Evolutionary conservation across 768 basidiomycete species (phyloP), one percentile per base, ranked within the genome.

Genomic region (Coprinellus micaceus): DNA sequence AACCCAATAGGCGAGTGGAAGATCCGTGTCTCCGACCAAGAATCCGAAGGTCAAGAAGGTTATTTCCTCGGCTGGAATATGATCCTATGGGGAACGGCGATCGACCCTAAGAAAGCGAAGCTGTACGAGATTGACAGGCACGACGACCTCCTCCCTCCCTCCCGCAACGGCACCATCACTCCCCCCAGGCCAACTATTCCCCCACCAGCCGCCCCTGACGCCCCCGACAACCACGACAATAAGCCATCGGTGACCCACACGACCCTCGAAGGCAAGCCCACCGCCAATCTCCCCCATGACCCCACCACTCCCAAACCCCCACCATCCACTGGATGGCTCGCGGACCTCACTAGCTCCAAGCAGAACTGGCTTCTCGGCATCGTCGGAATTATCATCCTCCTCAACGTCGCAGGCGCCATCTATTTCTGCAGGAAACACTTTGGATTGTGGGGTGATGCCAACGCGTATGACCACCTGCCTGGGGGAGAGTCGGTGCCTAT

Each of bases 1-100:
- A 78, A 91, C 69, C 88, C 94, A 0, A 67, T 91, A 26, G 96
- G 96, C 9, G 80, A 85, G n/a, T 99, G 96, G 96, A 92, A 83
- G 0, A 83, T 99, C 56, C 81, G 71, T 30, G 91, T 99, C 13
- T 83, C 82, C 25, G 97, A 99, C 64, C 86, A 88, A 63, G 74
- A 75, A 43, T 83, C 82, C 26, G 61, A 66, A 21, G 69, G 67
- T 1, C 75, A 81, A 58, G 82, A 78, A 19, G 84, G 84, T 33
- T 73, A 71, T 19, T 94, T 99, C 79, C 76, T 92, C 33, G 90
- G 90, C 5, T 99, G 95, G 96, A 86, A 84, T 51, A 83, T 98
- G 73, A 84, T 86, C 54, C 79, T 99, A 51, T 99, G 93, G 91
- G 96, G 96, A 22, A 84, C 88, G 28, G 77, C 86, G 33, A 79